Conservation (phyloP, 2,329 filamentous ascomycete species). For the Pyricularia pennisetigena region DNA sequence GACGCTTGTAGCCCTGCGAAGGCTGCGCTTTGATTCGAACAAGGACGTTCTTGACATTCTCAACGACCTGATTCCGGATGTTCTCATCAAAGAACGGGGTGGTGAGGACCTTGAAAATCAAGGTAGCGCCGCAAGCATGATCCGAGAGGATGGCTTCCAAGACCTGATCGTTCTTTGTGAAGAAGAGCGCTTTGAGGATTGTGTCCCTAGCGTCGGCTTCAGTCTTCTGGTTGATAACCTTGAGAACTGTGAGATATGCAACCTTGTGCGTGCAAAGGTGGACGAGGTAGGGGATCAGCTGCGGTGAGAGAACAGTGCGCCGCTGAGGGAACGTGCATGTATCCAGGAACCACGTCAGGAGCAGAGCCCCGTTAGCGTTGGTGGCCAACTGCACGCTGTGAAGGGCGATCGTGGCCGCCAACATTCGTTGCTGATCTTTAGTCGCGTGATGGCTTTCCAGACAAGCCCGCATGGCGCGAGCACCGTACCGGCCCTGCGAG, state of each 20-base stretch:
- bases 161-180: constrained; percentile 75
- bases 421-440: constrained; percentile 90
- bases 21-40: constrained; percentile 87
- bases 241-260: constrained; percentile 90
- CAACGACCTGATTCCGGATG: constrained; percentile 78
- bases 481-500: constrained; percentile 85
- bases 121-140: constrained; percentile 81
- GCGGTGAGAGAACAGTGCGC: constrained; percentile 82
- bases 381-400: constrained; percentile 95
- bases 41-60: constrained; percentile 85
- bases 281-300: constrained; percentile 85
- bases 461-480: constrained; percentile 92
- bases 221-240: constrained; percentile 96
- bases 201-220: constrained; percentile 87
- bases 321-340: constrained; percentile 93
- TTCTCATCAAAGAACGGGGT: constrained; percentile 95
- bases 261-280: constrained; percentile 98
- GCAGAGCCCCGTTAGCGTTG: constrained; percentile 86
- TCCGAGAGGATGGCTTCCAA: constrained; percentile 87
- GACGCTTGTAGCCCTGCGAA: constrained; percentile 89
- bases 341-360: constrained; percentile 96
- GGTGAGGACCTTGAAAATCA: constrained; percentile 98
- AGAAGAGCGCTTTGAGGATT: constrained; percentile 86
- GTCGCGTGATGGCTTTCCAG: constrained; percentile 91
- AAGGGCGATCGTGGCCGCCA: constrained; percentile 89